Conservation (phyloP, 192 early-diverging fungal species). For the Phlyctochytrium arcticum region DNA sequence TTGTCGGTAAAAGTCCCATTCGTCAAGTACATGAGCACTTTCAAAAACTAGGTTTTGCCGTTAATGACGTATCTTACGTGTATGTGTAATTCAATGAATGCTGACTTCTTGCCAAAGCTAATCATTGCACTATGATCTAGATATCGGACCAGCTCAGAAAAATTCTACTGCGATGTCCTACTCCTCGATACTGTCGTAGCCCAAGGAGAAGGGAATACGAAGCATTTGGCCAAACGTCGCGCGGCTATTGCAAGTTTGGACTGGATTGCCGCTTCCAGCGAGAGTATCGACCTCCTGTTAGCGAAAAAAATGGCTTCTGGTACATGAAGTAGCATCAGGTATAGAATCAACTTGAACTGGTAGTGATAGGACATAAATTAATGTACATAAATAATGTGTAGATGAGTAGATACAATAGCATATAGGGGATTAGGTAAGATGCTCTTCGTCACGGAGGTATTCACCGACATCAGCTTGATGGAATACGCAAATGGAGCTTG, state of each 20-base stretch:
- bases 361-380: too few species aligned
- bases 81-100: slow-evolving; percentile 7
- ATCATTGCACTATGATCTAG: not conserved
- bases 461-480: slow-evolving; percentile 98
- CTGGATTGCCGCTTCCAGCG: slow-evolving; percentile 27
- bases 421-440: slow-evolving; percentile 27
- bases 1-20: slow-evolving; percentile 43
- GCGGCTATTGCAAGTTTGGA: slow-evolving; percentile 24
- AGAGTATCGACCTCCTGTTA: too few species aligned
- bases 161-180: not conserved
- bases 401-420: not conserved
- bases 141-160: not conserved
- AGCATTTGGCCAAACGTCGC: slow-evolving; percentile 32
- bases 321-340: too few species aligned
- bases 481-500: slow-evolving; percentile 90
- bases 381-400: not conserved
- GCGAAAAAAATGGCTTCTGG: too few species aligned
- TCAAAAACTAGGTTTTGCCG: slow-evolving; percentile 35
- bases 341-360: too few species aligned
- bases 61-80: slow-evolving; percentile 37
- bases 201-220: slow-evolving; percentile 23
- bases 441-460: slow-evolving; percentile 64
- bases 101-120: not conserved
- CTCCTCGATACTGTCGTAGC: slow-evolving; percentile 27
- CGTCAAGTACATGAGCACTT: slow-evolving; percentile 40